These are phyloP conservation scores for Trypanosoma scelopori DNA, from an alignment of 208 protist genomes.

Conservation along the genomic window DNA sequence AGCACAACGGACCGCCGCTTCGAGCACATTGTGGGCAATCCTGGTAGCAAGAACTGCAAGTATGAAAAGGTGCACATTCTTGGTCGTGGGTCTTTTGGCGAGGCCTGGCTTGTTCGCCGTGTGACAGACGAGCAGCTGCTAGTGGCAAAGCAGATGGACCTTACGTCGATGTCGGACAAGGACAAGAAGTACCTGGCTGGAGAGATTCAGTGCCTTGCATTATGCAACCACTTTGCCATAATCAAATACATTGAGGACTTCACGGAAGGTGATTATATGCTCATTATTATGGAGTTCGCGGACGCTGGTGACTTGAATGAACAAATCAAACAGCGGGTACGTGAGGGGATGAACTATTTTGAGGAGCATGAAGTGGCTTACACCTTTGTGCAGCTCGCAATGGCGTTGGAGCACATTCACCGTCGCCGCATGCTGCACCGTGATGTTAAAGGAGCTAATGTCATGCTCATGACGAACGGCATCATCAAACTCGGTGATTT, in stretches of 20 bases:
- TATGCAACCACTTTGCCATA: slow-evolving; percentile 82
- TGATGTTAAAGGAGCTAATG: slow-evolving; percentile 45
- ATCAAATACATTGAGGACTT: slow-evolving; percentile 80
- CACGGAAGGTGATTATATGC: slow-evolving; percentile 46
- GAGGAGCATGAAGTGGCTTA: slow-evolving; percentile 68
- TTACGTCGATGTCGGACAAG: slow-evolving; percentile 72
- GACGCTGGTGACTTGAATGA: slow-evolving; percentile 82
- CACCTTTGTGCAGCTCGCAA: slow-evolving; percentile 72
- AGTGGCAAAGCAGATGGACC: slow-evolving; percentile 71
- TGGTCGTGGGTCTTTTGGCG: slow-evolving; percentile 15
- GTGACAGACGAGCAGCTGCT: slow-evolving; percentile 54
- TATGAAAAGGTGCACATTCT: slow-evolving; percentile 23
- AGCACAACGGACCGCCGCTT: slow-evolving; percentile 4
- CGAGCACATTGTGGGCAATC: slow-evolving; percentile 20
- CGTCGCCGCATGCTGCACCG: slow-evolving; percentile 34
- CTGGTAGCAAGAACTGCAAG: slow-evolving; percentile 9
- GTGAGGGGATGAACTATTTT: slow-evolving; percentile 34
- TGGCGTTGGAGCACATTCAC: slow-evolving; percentile 56
- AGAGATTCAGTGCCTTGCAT: slow-evolving; percentile 68
- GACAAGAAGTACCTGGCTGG: slow-evolving; percentile 69
- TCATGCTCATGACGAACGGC: slow-evolving; percentile 31
- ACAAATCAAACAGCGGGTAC: slow-evolving; percentile 66
- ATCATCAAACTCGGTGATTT: slow-evolving; percentile 53
- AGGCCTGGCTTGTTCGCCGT: slow-evolving; percentile 22
- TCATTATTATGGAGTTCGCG: slow-evolving; percentile 81